These are phyloP conservation scores for Mucor plumbeus DNA, from an alignment of 371 early-diverging fungal genomes.

Conservation along the genomic window DNA sequence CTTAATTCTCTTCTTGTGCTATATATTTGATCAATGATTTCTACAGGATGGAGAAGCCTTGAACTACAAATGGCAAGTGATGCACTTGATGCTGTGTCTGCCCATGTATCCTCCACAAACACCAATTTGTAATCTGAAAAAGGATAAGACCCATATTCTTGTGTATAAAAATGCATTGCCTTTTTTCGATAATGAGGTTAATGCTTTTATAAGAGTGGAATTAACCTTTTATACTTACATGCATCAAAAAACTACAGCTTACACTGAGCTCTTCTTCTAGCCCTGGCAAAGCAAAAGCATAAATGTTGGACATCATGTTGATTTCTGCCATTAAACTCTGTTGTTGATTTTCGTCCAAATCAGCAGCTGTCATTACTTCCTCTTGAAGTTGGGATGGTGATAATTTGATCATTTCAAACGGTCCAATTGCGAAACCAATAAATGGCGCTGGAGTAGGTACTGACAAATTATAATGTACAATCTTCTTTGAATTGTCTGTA, in stretches of 20 bases:
- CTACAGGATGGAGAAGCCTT: slow-evolving; percentile 72
- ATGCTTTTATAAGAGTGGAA: too few species aligned
- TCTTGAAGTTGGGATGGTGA: slow-evolving; percentile 53
- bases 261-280: slow-evolving; percentile 60
- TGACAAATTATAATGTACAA: slow-evolving; percentile 66
- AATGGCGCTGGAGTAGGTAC: slow-evolving; percentile 73
- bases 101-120: slow-evolving; percentile 80
- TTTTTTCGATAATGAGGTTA: background rate
- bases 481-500: slow-evolving; percentile 53
- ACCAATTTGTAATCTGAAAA: slow-evolving; percentile 85
- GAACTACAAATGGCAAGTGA: slow-evolving; percentile 73
- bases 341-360: slow-evolving; percentile 54
- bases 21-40: slow-evolving; percentile 88
- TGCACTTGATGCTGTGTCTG: slow-evolving; percentile 71
- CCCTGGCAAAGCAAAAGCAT: slow-evolving; percentile 72
- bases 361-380: slow-evolving; percentile 50
- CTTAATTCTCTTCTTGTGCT: slow-evolving; percentile 75
- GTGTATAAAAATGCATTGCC: slow-evolving; percentile 83
- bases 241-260: slow-evolving; percentile 69
- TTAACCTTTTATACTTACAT: slow-evolving; percentile 23
- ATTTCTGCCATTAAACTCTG: slow-evolving; percentile 53
- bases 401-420: slow-evolving; percentile 63
- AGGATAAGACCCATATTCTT: slow-evolving; percentile 89
- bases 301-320: slow-evolving; percentile 68
- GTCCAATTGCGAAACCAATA: slow-evolving; percentile 78